phyloP scores from a whole-genome alignment of 257 asterid genomes.

The Linaria vulgaris region DNA sequence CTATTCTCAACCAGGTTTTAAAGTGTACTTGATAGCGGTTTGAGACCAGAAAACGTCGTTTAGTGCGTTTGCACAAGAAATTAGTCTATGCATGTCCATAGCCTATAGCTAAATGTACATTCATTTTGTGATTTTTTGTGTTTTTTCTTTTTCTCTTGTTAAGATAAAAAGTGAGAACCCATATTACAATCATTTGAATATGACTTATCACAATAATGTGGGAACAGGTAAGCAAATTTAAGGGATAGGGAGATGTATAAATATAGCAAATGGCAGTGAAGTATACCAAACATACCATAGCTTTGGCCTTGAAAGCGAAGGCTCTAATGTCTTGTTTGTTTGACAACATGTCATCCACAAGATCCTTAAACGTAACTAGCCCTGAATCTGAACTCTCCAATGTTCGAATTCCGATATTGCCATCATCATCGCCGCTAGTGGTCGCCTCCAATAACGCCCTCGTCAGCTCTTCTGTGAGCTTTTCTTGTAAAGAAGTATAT shows the following conservation, averaged over 20 bases:
- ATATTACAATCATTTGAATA: constrained; percentile 3
- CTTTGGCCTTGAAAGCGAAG: constrained; percentile 75
- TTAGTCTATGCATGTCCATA: too few relatives aligned
- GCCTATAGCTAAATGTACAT: neutral
- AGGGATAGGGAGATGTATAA: neutral
- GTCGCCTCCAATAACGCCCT: constrained; percentile 68
- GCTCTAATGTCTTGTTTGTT: constrained; percentile 70
- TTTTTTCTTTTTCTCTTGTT: neutral
- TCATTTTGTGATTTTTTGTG: neutral
- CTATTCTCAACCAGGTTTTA: too few relatives aligned
- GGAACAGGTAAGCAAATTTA: neutral
- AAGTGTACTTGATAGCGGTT: too few relatives aligned
- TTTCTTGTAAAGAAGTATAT: constrained; percentile 41
- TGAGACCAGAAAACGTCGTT: too few relatives aligned
- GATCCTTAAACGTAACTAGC: constrained; percentile 65
- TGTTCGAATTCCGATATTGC: constrained; percentile 18
- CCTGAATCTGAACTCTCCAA: constrained; percentile 35
- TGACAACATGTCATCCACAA: constrained; percentile 65
- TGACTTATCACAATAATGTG: neutral
- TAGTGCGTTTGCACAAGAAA: too few relatives aligned
- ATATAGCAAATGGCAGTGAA: constrained; percentile 4
- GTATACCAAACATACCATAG: constrained; percentile 50
- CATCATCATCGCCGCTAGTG: constrained; percentile 25
- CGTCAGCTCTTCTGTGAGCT: constrained; percentile 94
- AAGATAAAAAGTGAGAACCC: constrained; percentile 10